These are phyloP conservation scores for Skeletonema grethae DNA, from an alignment of 108 stramenopile species.

Conservation along the genomic window DNA sequence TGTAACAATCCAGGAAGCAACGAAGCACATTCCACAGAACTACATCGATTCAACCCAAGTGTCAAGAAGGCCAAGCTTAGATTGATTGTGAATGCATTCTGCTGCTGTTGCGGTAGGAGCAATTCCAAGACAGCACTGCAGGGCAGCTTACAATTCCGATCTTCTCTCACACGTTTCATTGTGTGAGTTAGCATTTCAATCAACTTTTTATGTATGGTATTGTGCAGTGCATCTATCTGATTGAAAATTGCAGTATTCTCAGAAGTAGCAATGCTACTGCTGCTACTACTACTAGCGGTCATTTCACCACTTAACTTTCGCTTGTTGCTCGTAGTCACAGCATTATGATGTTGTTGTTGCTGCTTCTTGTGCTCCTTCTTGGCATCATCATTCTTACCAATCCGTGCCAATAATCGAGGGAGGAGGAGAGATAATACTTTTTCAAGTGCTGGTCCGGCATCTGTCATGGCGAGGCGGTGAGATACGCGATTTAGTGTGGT, in stretches of 20 bases:
- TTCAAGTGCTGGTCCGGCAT: constrained; percentile 51
- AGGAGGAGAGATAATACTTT: constrained; percentile 66
- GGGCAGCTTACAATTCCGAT: constrained; percentile 54
- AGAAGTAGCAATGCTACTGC: neutral
- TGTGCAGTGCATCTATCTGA: constrained; percentile 25
- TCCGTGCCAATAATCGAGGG: constrained; percentile 67
- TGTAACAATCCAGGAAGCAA: constrained; percentile 66
- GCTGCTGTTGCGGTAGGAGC: constrained; percentile 16
- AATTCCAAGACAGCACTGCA: constrained; percentile 61
- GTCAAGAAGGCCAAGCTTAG: constrained; percentile 73
- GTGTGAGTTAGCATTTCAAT: constrained; percentile 76
- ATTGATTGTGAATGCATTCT: constrained; percentile 77
- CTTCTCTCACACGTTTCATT: constrained; percentile 80
- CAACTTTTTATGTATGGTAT: constrained; percentile 69
- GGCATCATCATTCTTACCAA: constrained; percentile 70
- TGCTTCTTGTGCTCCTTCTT: constrained; percentile 10
- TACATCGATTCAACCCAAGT: constrained; percentile 66
- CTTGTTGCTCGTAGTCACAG: constrained; percentile 11
- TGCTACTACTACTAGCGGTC: neutral
- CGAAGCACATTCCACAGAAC: constrained; percentile 17
- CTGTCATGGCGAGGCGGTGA: constrained; percentile 77
- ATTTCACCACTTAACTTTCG: constrained; percentile 18
- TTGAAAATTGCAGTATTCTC: constrained; percentile 1
- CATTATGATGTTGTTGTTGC: neutral
- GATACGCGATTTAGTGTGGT: constrained; percentile 69